These are phyloP conservation scores for Microstegium vimineum DNA, from an alignment of 176 grass and related monocot genomes.

Conservation along the genomic window DNA sequence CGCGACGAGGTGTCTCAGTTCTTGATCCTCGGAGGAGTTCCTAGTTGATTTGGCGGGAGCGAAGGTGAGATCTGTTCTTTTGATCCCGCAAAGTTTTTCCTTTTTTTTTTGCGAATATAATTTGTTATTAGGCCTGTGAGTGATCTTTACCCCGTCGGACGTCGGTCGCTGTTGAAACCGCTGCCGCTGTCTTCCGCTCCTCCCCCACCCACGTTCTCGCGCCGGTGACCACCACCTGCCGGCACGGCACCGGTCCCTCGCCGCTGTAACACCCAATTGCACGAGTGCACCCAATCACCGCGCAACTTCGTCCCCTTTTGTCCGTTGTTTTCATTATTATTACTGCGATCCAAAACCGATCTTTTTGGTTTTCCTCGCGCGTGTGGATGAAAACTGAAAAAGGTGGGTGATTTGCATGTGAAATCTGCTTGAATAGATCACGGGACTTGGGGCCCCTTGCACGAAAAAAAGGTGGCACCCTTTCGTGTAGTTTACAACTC, in stretches of 20 bases:
- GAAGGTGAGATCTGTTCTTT: conserved; percentile 40
- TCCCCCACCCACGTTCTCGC: not conserved
- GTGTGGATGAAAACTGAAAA: not conserved
- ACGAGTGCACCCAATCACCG: not conserved
- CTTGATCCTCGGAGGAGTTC: not conserved
- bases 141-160: not conserved
- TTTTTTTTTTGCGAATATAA: not conserved
- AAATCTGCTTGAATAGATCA: conserved; percentile 5
- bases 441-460: not conserved
- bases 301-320: not conserved
- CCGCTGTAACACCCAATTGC: not conserved
- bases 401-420: conserved; percentile 3
- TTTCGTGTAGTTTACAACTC: conserved; percentile 26
- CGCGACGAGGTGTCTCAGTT: not conserved
- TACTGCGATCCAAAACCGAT: not conserved
- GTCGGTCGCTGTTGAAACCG: not conserved
- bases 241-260: not conserved
- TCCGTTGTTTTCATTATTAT: too few relatives aligned
- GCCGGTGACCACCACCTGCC: not conserved
- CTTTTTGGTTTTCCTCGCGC: not conserved
- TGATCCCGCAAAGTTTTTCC: not conserved
- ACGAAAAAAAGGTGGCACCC: not conserved
- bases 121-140: not conserved
- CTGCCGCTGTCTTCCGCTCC: not conserved
- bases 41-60: conserved; percentile 24